Evolutionary conservation across 169 alveolate species (phyloP), one percentile per base, ranked within the genome.

Genomic region (Cryptosporidium ubiquitum): DNA sequence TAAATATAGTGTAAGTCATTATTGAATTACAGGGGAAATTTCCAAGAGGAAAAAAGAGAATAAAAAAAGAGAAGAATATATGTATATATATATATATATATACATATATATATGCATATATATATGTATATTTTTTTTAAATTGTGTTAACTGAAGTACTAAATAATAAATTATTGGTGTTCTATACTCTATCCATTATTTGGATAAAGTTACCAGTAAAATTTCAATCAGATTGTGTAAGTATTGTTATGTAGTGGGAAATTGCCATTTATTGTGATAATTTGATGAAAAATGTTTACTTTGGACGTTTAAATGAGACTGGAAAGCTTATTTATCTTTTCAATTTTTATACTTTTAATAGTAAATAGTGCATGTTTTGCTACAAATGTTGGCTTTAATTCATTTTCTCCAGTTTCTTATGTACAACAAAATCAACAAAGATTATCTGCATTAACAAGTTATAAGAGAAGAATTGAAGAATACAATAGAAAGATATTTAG

Each of bases 351-450:
- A 33, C 37, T 70, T 55, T 47, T 70, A 29, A 10, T 23, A 31
- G 3, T 49, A 0, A 40, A 40, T 40, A 2, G n/a, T 49, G 16
- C 20, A 49, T 70, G 40, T 29, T 26, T 40, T 37, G 79, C 51
- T 23, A 5, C 51, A 3, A 29, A 69, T 44, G 23, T 31, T 10
- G 31, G 40, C 14, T 31, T 64, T 35, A 37, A 64, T 37, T 42
- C 40, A 6, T 31, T 49, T 4, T 18, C 14, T 55, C 0, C 69
- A 16, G 64, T 33, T 20, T 70, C 84, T 16, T 42, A 33, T 70
- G 69, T 10, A 23, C 69, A 70, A 33, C 55, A 49, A 5, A 70
- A 70, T 73, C 29, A 31, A 33, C 49, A 73, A 35, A 44, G 85
- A 20, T 3, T 55, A 18, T 0, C 42, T 18, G 71, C 49, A 9